Base-by-base conservation (phyloP, 257 asterid species). In the Capsicum pubescens region DNA sequence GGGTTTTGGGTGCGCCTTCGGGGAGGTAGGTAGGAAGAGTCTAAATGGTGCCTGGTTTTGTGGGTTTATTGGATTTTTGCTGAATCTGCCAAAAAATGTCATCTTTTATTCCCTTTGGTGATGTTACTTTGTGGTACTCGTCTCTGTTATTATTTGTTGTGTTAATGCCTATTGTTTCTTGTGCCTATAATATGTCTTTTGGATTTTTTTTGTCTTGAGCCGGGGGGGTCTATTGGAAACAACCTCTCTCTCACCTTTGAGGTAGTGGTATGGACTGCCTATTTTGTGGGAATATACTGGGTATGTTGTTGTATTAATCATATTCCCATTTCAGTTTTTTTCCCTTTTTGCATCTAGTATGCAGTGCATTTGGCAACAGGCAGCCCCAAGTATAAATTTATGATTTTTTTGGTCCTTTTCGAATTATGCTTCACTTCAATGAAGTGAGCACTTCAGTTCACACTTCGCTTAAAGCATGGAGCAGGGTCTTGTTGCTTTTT, bases 51-150 rank as follows among this genome's bases (percentile, higher is more conserved):
- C 61, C 19, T 48, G 44, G 0, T 21, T 74, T 74, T 50, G 39
- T 50, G 44, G 61, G 60, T 74, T 74, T 74, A 48, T 74, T 74
- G 80, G 60, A 74, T 50, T 67, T 72, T 50, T 48, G 44, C 1
- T 74, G 80, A 74, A 50, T 48, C 50, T 50, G 80, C 44, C 12
- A 26, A 11, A 50, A 72, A 21, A n/a, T 19, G 42, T 19, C 60
- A 74, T 50, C 44, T 74, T 21, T 72, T n/a, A n/a, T 61, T 8
- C 0, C 17, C 39, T n/a, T 71, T 71, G 39, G n/a, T n/a, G n/a
- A n/a, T n/a, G n/a, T n/a, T n/a, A n/a, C n/a, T n/a, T n/a, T n/a
- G n/a, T n/a, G n/a, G n/a, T n/a, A n/a, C n/a, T n/a, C n/a, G n/a
- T n/a, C n/a, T n/a, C n/a, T n/a, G n/a, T n/a, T n/a, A n/a, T n/a